Conservation (phyloP, 2,329 filamentous ascomycete species). For the Cercospora nicotianae region DNA sequence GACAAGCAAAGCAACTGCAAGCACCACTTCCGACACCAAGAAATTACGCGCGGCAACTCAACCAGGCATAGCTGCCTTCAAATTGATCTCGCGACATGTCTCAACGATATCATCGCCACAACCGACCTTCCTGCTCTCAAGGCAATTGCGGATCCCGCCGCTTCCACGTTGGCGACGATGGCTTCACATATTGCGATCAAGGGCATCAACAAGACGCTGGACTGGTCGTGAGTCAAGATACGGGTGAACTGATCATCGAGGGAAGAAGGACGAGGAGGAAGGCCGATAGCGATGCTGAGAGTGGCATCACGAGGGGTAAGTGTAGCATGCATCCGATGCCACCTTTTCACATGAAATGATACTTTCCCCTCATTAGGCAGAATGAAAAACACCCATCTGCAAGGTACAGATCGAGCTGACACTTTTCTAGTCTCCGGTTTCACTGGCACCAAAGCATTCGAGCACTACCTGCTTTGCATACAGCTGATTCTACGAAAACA, state of each 20-base stretch:
- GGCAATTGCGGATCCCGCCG: constrained; percentile 67
- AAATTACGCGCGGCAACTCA: not conserved
- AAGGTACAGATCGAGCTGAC: constrained; percentile 7
- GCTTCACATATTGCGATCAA: constrained; percentile 74
- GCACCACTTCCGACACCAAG: not conserved
- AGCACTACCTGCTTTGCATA: constrained; percentile 78
- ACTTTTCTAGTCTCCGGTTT: constrained; percentile 40
- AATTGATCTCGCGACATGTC: constrained; percentile 27
- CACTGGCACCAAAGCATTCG: constrained; percentile 66
- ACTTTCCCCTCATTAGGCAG: not conserved
- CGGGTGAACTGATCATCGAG: constrained; percentile 32
- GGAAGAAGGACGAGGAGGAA: constrained; percentile 35
- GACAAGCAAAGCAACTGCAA: not conserved
- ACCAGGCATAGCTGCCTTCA: not conserved
- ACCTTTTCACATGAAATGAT: not conserved
- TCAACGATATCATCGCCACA: constrained; percentile 17
- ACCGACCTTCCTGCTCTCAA: constrained; percentile 31
- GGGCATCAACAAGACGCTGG: constrained; percentile 75
- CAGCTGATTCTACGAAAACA: constrained; percentile 86
- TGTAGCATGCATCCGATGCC: not conserved
- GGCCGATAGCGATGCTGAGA: constrained; percentile 34
- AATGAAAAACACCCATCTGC: not conserved
- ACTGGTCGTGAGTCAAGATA: constrained; percentile 36
- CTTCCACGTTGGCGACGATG: constrained; percentile 70
- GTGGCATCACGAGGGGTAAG: constrained; percentile 24